Base-by-base conservation (phyloP, 1,139 yeast genomes). In the Taphrina deformans region DNA sequence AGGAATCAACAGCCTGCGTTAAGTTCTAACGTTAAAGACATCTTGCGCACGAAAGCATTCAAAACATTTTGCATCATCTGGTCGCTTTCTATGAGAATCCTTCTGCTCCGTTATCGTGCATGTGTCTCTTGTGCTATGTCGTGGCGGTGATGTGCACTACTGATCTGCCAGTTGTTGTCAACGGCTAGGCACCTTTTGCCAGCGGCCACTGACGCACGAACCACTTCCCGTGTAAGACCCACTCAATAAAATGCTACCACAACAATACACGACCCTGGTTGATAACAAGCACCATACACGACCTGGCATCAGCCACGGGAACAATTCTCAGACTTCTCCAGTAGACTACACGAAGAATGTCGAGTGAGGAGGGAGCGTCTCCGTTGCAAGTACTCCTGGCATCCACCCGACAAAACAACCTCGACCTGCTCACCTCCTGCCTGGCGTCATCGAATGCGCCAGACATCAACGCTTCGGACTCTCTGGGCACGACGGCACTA, bases 401-500 rank as follows among this genome's bases (percentile, higher is more conserved):
- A 29, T 53, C 63, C 7, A 53, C 63, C 12, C 63, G 63, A 24
- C 31, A 38, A 24, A 59, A 59, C 41, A 59, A 59, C n/a, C 56
- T 59, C 44, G 63, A 59, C 41, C 50, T 59, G 21, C 31, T 59
- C 29, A 51, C 24, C 21, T 5, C 29, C 14, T 48, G 56, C 40
- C 38, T 59, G 26, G 9, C 21, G 35, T 1, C 21, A 7, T 12
- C 48, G 27, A 79, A 80, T 67, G 77, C 88, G 60, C 84, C 92
- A 3, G 77, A 76, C 16, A 83, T 92, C 74, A 92, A 93, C 76
- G 74, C 79, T 21, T 81, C 96, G 35, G 98, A 93, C 75, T 83
- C 95, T 63, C 80, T 91, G 50, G 89, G 91, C n/a, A 90, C 90
- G 78, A 79, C 91, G 0, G 84, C 95, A 2, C 79, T 93, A 61